A percentile compares a stretch with the other conserved stretches of the same genome.
Conservation (phyloP, 1,139 yeast genomes). For the Kurtzmaniella natalensis region DNA sequence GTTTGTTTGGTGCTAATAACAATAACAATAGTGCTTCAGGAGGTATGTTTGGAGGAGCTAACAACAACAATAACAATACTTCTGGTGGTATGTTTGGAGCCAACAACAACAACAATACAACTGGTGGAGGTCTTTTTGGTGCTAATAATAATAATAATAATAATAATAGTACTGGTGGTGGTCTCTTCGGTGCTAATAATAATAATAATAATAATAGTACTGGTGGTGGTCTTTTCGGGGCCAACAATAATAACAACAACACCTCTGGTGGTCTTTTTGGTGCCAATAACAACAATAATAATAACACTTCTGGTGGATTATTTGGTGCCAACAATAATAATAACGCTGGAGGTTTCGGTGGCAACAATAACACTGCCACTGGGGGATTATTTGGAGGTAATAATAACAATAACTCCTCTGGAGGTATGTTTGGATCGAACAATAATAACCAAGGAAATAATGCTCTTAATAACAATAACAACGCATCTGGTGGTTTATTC, state of each 20-base stretch:
- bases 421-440: slow-evolving; percentile 29
- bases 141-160: slow-evolving; percentile 9
- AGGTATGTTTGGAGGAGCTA: slow-evolving; percentile 15
- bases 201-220: slow-evolving; percentile 8
- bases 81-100: slow-evolving; percentile 9
- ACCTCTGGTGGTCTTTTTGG: slow-evolving; percentile 21
- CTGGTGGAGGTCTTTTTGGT: slow-evolving; percentile 14
- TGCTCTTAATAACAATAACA: slow-evolving; percentile 4
- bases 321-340: slow-evolving; percentile 14
- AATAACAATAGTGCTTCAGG: slow-evolving; percentile 14
- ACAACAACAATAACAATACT: slow-evolving; percentile 7
- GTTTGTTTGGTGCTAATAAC: slow-evolving; percentile 18
- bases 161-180: slow-evolving; percentile 16
- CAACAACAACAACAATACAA: slow-evolving; percentile 5
- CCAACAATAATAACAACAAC: slow-evolving; percentile 11
- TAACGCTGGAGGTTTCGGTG: slow-evolving; percentile 21
- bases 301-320: slow-evolving; percentile 13
- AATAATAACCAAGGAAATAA: slow-evolving; percentile 6
- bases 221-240: slow-evolving; percentile 40
- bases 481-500: slow-evolving; percentile 11
- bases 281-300: slow-evolving; percentile 9
- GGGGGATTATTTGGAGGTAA: slow-evolving; percentile 31
- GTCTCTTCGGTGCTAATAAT: slow-evolving; percentile 22
- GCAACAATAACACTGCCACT: slow-evolving; percentile 18
- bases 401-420: slow-evolving; percentile 13